These are phyloP conservation scores for Myxozyma monticola DNA, from an alignment of 805 yeast species.

Conservation along the genomic window DNA sequence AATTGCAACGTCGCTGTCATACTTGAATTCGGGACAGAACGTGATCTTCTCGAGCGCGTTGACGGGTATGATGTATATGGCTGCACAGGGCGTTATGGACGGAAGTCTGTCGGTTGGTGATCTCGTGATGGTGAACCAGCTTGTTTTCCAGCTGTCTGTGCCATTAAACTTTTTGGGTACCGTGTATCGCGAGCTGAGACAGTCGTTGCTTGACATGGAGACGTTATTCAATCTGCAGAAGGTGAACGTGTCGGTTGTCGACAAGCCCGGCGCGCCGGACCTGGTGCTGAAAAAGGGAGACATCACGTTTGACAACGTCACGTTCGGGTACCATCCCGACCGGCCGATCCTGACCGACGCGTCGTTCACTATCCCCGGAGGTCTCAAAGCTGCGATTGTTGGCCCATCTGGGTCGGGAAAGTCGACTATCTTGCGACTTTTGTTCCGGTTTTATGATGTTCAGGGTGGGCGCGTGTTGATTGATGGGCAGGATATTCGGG, in stretches of 20 bases:
- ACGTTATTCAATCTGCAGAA: constrained; percentile 82
- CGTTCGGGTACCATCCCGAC: constrained; percentile 88
- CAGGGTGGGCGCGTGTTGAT: constrained; percentile 71
- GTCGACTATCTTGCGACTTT: constrained; percentile 79
- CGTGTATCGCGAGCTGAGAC: constrained; percentile 92
- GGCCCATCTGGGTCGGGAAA: constrained; percentile 98
- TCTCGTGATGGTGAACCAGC: constrained; percentile 87
- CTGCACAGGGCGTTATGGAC: constrained; percentile 81
- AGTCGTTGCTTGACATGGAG: constrained; percentile 93
- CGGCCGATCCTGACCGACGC: constrained; percentile 82
- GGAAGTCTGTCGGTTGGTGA: constrained; percentile 91
- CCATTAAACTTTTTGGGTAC: constrained; percentile 94
- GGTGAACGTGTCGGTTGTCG: constrained; percentile 65
- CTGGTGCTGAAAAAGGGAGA: constrained; percentile 68
- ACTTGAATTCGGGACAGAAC: constrained; percentile 74
- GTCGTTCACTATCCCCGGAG: constrained; percentile 83
- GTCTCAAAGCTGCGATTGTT: constrained; percentile 87
- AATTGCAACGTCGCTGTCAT: constrained; percentile 76
- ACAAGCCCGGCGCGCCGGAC: constrained; percentile 62
- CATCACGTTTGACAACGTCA: constrained; percentile 83
- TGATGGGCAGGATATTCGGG: constrained; percentile 84
- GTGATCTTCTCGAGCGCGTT: constrained; percentile 80
- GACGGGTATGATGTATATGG: constrained; percentile 96
- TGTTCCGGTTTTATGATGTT: constrained; percentile 89
- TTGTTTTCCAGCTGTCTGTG: constrained; percentile 92